Evolutionary conservation across 1,284 basidiomycete genomes (phyloP).

Genomic region (Pseudozyma thailandica): DNA sequence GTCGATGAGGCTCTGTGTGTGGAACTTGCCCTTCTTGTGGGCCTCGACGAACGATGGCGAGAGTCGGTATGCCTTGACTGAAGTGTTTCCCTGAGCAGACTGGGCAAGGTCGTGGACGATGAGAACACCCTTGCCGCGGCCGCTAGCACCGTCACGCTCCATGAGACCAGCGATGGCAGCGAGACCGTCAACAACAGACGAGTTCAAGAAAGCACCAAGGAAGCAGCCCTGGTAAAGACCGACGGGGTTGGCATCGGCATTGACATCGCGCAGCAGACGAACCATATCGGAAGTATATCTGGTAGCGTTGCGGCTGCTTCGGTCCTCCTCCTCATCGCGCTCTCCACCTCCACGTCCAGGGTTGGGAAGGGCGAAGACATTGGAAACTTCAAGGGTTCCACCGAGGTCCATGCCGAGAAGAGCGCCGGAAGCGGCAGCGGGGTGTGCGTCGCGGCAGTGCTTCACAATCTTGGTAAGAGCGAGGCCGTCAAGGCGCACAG

Average conservation of each 20-base stretch:
- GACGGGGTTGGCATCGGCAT: slow-evolving; percentile 91
- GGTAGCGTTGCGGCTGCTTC: slow-evolving; percentile 60
- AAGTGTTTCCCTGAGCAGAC: slow-evolving; percentile 81
- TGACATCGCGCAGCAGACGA: slow-evolving; percentile 86
- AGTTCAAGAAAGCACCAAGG: slow-evolving; percentile 73
- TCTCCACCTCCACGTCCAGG: slow-evolving; percentile 44
- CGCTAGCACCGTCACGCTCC: slow-evolving; percentile 64
- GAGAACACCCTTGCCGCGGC: slow-evolving; percentile 64
- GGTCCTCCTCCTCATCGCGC: slow-evolving; percentile 62
- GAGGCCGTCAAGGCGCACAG: slow-evolving; percentile 64
- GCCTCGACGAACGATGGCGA: slow-evolving; percentile 85
- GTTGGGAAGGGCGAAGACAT: slow-evolving; percentile 63
- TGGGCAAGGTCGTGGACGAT: slow-evolving; percentile 67
- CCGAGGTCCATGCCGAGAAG: slow-evolving; percentile 65
- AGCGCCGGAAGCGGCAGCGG: slow-evolving; percentile 60
- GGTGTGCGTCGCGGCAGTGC: slow-evolving; percentile 66
- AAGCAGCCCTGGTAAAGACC: slow-evolving; percentile 99
- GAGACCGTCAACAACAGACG: slow-evolving; percentile 84
- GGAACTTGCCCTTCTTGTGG: slow-evolving; percentile 87
- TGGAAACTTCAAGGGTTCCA: slow-evolving; percentile 65
- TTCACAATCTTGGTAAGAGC: slow-evolving; percentile 68
- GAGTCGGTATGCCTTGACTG: slow-evolving; percentile 90
- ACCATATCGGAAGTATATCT: slow-evolving; percentile 85
- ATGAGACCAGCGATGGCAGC: slow-evolving; percentile 61
- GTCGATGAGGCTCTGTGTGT: slow-evolving; percentile 81